Evolutionary conservation across 345 rosid genomes (phyloP), one percentile per base, ranked within the genome.

Genomic region (Lagerstroemia speciosa): DNA sequence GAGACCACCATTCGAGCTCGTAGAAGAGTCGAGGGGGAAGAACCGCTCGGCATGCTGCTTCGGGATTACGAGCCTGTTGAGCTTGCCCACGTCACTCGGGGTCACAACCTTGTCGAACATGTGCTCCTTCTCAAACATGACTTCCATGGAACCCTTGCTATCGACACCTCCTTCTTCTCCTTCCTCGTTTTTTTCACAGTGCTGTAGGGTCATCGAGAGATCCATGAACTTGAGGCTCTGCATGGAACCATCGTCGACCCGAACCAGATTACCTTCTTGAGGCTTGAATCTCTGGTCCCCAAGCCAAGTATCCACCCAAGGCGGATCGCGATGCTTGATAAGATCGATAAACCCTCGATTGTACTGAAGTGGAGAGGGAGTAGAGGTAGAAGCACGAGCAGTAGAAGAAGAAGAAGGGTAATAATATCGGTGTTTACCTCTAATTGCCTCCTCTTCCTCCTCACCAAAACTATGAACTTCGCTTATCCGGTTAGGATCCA

Each of bases 21-120:
- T 60, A 27, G 93, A 78, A 2, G 91, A 82, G 78, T 90, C 90
- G 24, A 92, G 77, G 0, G 97, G 98, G 71, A 90, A 88, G 76
- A 79, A 85, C 77, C 76, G 88, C 82, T 90, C 97, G 0, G 90
- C 85, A 74, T 89, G 85, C 45, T 87, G 86, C 65, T 81, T 85
- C 0, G 88, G 82, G 60, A 85, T 85, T 29, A 85, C 85, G 2
- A 85, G 82, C 40, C 86, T 78, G 65, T 89, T 85, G 6, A 83
- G 83, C 76, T 87, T 87, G 15, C 89, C 84, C 30, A 91, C 88
- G 53, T 89, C 86, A 58, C 91, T 81, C 17, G 93, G 86, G 1
- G 89, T 85, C 26, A 72, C 80, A 38, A 84, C 86, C 73, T 89
- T 86, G 34, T 89, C 79, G 52, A 83, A 84, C 86, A 75, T 79